These are phyloP conservation scores for Pythium rhizo-oryzae DNA, from an alignment of 352 stramenopile species.

Conservation along the genomic window DNA sequence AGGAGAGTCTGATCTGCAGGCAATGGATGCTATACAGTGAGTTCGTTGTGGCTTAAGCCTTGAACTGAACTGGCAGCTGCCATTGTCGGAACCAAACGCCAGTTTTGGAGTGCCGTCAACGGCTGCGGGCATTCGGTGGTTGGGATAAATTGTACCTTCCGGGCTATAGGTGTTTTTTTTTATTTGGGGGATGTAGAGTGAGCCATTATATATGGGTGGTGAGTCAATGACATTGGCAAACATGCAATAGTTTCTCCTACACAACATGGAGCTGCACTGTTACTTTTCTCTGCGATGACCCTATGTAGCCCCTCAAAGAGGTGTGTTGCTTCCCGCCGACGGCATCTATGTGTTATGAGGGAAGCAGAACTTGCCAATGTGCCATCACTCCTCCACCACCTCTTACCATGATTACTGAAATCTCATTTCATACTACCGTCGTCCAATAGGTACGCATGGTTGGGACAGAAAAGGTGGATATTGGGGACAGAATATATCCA, in stretches of 20 bases:
- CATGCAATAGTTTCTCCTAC: not conserved
- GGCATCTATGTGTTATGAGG: constrained; percentile 2
- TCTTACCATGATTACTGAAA: not conserved
- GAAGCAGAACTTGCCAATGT: not conserved
- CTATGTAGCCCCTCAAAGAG: constrained; percentile 9
- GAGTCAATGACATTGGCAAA: not conserved
- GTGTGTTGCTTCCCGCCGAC: not conserved
- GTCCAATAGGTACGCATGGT: no score
- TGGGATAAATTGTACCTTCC: constrained; percentile 17
- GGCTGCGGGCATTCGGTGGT: constrained; percentile 1
- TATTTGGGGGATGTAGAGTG: not conserved
- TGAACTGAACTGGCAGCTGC: constrained; percentile 11
- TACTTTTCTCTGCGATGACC: not conserved
- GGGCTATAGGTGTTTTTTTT: not conserved
- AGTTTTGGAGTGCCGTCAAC: constrained; percentile 4
- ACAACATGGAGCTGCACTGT: constrained; percentile 4
- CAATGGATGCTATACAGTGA: constrained; percentile 19
- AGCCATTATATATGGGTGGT: constrained; percentile 1
- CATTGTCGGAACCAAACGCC: constrained; percentile 14
- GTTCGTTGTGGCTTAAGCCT: constrained; percentile 18
- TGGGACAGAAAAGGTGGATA: no score
- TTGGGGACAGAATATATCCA: no score
- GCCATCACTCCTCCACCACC: constrained; percentile 8
- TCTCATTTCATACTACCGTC: constrained; percentile 11
- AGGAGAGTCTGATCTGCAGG: constrained; percentile 20